Conservation (phyloP, 768 basidiomycete species). For the Hypholoma sublateritium region DNA sequence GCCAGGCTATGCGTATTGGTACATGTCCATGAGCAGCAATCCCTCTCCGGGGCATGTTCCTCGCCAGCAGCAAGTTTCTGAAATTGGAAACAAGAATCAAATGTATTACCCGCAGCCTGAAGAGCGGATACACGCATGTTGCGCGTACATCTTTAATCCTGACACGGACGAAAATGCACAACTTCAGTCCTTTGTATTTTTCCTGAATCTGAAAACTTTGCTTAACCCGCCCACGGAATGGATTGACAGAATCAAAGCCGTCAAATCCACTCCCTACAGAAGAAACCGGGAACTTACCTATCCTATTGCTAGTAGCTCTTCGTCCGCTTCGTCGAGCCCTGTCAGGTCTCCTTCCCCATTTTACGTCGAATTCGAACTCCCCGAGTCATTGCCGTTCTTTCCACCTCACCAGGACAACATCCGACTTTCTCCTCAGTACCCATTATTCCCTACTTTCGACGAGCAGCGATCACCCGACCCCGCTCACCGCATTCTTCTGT, state of each 20-base stretch:
- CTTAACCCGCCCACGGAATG: conserved; percentile 30
- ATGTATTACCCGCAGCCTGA: conserved; percentile 45
- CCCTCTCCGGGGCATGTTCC: conserved; percentile 45
- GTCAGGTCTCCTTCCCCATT: background rate
- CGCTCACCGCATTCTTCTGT: background rate
- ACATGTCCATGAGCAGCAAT: conserved; percentile 54
- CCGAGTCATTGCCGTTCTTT: background rate
- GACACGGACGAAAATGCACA: conserved; percentile 34
- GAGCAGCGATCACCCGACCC: conserved; percentile 1
- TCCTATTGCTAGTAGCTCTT: background rate
- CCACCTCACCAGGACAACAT: background rate
- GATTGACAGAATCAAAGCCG: conserved; percentile 11
- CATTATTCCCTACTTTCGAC: conserved; percentile 27
- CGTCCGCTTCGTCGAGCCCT: conserved; percentile 8
- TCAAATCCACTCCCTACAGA: background rate
- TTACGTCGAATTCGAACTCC: background rate
- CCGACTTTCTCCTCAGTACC: conserved; percentile 16
- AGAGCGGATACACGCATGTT: conserved; percentile 52
- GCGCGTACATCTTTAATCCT: conserved; percentile 46
- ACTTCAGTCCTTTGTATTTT: conserved; percentile 50
- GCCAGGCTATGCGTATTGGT: conserved; percentile 49
- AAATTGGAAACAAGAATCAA: conserved; percentile 22
- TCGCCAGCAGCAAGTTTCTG: conserved; percentile 6
- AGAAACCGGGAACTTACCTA: background rate
- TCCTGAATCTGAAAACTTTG: conserved; percentile 44